Percentiles rank a stretch among this genome's conserved stretches.
Evolutionary conservation across 441 rosid genomes (phyloP).

Genomic region (Aleurites moluccanus): DNA sequence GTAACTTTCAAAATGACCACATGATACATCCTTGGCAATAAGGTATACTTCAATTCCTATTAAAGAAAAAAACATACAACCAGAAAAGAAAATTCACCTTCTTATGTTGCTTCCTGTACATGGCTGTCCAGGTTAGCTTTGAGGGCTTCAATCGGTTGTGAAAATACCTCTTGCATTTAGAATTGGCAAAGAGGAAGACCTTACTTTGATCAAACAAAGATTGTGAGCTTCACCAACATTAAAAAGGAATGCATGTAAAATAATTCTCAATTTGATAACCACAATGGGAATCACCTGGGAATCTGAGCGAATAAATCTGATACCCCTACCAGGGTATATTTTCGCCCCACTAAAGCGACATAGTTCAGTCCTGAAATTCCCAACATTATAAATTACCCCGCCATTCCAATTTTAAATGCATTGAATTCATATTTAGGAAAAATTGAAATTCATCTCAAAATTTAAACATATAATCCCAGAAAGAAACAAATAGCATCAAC

Average conservation of each 20-base stretch:
- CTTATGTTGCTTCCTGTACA: conserved; percentile 27
- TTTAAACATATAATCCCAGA: neutral
- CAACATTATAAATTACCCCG: neutral
- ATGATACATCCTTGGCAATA: neutral
- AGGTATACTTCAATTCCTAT: neutral
- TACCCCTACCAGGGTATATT: conserved; percentile 6
- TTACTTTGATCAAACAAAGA: conserved; percentile 3
- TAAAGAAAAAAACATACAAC: neutral
- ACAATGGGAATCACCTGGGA: neutral
- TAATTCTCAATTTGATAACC: neutral
- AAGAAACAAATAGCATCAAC: neutral
- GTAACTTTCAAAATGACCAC: neutral
- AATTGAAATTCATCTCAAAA: neutral
- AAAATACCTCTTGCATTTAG: conserved; percentile 34
- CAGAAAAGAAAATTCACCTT: conserved; percentile 11
- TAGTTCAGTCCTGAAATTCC: neutral
- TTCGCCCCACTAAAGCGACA: conserved; percentile 4
- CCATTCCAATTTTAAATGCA: neutral
- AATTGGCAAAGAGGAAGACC: conserved; percentile 29
- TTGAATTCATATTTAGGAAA: neutral
- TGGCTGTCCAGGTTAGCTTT: conserved; percentile 31
- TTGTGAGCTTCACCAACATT: neutral
- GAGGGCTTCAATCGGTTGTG: conserved; percentile 31
- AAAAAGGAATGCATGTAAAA: neutral
- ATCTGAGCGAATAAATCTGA: conserved; percentile 1